phyloP scores from a whole-genome alignment of 352 stramenopile genomes.

The Globisporangium orthogonon region DNA sequence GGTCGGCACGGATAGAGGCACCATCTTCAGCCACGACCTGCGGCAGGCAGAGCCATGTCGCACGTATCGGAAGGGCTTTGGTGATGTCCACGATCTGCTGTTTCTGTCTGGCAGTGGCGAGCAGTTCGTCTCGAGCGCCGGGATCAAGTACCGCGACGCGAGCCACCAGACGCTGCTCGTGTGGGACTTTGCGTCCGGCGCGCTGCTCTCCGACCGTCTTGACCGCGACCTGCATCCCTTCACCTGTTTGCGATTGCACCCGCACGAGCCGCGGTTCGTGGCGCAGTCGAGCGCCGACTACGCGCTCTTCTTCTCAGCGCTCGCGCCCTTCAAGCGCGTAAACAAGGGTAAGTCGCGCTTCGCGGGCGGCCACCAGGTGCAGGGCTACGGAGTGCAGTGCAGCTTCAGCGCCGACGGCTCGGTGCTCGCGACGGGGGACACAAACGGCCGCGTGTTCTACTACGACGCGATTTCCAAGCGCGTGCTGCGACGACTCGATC shows the following conservation, averaged over 20 bases:
- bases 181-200: conserved; percentile 43
- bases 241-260: conserved; percentile 38
- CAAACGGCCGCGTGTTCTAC: conserved; percentile 32
- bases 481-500: conserved; percentile 16
- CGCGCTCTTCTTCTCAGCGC: conserved; percentile 31
- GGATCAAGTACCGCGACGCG: conserved; percentile 26
- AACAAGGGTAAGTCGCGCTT: conserved; percentile 20
- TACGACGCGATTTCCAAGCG: conserved; percentile 24
- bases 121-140: conserved; percentile 46
- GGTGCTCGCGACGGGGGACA: conserved; percentile 41
- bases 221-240: conserved; percentile 40
- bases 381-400: conserved; percentile 40
- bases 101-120: conserved; percentile 25
- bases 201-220: conserved; percentile 41
- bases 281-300: conserved; percentile 41
- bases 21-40: conserved; percentile 33
- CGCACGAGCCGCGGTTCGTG: conserved; percentile 26
- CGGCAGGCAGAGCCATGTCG: conserved; percentile 9
- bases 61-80: conserved; percentile 23
- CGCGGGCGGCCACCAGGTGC: conserved; percentile 27
- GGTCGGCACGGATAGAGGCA: conserved; percentile 22
- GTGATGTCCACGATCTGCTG: conserved; percentile 49
- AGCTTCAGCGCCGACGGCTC: conserved; percentile 42
- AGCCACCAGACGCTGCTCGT: conserved; percentile 63
- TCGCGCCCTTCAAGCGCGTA: conserved; percentile 39